These are phyloP conservation scores for Starmerella vaccinii DNA, from an alignment of 805 yeast species.

Conservation along the genomic window DNA sequence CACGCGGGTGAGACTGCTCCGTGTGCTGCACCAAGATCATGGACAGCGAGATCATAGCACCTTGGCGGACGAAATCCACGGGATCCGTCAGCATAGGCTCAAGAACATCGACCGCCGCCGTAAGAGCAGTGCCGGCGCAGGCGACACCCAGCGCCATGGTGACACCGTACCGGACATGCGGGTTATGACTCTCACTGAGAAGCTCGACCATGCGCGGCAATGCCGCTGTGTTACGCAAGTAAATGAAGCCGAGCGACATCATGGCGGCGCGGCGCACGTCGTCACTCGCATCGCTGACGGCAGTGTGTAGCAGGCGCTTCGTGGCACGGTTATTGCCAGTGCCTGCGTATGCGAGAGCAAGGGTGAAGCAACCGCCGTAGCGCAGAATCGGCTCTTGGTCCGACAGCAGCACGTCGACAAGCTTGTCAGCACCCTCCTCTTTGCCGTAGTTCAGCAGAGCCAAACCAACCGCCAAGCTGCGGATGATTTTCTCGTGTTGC, in stretches of 20 bases:
- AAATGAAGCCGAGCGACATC: constrained; percentile 77
- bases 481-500: constrained; percentile 86
- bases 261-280: constrained; percentile 96
- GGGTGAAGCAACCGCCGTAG: constrained; percentile 90
- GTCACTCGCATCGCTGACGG: constrained; percentile 93
- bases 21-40: constrained; percentile 84
- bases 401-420: constrained; percentile 53
- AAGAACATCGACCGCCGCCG: constrained; percentile 80
- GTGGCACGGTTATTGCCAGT: constrained; percentile 86
- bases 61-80: constrained; percentile 95
- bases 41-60: constrained; percentile 84
- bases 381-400: constrained; percentile 78
- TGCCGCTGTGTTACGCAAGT: constrained; percentile 81
- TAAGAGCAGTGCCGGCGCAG: constrained; percentile 87
- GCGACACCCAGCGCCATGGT: constrained; percentile 95
- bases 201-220: constrained; percentile 93
- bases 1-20: constrained; percentile 69
- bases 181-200: constrained; percentile 87
- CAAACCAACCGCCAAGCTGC: constrained; percentile 85
- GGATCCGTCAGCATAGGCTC: constrained; percentile 90
- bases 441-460: constrained; percentile 79
- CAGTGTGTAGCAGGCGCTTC: constrained; percentile 74
- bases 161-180: constrained; percentile 96
- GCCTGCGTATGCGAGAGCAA: constrained; percentile 94
- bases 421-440: constrained; percentile 65